Evolutionary conservation across 306 rosid genomes (phyloP), one percentile per base, ranked within the genome.

Genomic region (Dryas drummondii): DNA sequence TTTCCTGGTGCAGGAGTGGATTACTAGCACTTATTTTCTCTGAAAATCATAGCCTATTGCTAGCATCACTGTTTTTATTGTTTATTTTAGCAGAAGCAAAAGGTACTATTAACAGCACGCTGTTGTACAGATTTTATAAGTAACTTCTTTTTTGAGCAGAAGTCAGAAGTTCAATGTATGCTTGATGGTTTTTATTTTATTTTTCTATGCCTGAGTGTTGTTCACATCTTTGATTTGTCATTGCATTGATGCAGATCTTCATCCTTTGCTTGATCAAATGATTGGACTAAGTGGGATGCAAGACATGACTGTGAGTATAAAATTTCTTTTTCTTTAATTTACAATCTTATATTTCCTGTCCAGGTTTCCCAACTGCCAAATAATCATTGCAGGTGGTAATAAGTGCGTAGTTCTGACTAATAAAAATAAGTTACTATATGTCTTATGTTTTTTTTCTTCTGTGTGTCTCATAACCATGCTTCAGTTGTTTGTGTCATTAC

Each of bases 231-330:
- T 81, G 26, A 27, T 55, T 79, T 15, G 8, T 44, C 27, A 71
- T 77, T 76, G 78, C 42, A 45, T 61, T 47, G 73, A 70, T 88
- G 79, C 86, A 90, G 97, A 92, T 87, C 88, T 90, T 76, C 91
- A 92, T 83, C 74, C 76, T 82, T 57, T 41, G 37, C 66, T 84
- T 15, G 68, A 80, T 78, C 84, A 82, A 78, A 69, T 78, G 66
- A 80, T 80, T 63, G 84, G 88, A 57, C 65, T 78, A 65, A 65
- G 53, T 74, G 79, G 83, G 78, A 79, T 48, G 67, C 72, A 61
- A 73, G 78, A 77, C 75, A 79, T 54, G 70, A 68, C 12, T 72
- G 90, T 86, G 82, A 78, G 84, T 76, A 45, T 61, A 17, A 37
- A 52, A 41, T 42, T 56, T 53, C 4, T 4, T 7, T 40, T 32